phyloP scores from a whole-genome alignment of 2,329 filamentous ascomycete genomes.

The Fusarium newnesense region DNA sequence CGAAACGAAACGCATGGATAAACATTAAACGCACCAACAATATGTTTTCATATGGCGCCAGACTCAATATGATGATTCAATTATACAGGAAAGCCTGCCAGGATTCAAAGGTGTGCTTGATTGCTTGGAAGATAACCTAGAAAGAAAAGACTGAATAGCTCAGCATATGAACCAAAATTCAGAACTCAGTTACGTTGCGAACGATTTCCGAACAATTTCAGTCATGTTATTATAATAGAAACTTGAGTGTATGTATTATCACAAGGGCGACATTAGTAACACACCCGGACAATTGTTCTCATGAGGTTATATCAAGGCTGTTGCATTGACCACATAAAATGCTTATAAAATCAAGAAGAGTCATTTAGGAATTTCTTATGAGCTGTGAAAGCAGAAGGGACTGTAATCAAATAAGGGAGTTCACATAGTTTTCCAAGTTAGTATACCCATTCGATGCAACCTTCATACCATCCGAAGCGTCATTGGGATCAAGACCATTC shows the following conservation, averaged over 20 bases:
- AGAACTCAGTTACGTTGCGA: neutral
- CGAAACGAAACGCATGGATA: slow-evolving; percentile 2
- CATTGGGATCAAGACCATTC: slow-evolving; percentile 53
- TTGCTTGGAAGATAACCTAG: neutral
- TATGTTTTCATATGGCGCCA: neutral
- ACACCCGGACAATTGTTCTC: no score
- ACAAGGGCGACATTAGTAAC: no score
- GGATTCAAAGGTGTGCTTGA: neutral
- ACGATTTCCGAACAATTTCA: no score
- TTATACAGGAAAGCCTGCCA: neutral
- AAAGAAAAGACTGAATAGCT: neutral
- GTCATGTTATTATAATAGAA: neutral
- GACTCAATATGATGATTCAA: neutral
- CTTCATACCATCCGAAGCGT: slow-evolving; percentile 54
- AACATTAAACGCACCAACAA: slow-evolving; percentile 20
- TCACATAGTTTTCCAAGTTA: slow-evolving; percentile 62
- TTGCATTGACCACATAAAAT: neutral
- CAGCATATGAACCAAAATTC: neutral
- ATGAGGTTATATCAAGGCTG: no score
- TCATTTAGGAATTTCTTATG: neutral
- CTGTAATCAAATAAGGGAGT: slow-evolving; percentile 52
- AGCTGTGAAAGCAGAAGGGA: neutral
- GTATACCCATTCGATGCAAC: slow-evolving; percentile 55
- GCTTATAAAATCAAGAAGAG: neutral
- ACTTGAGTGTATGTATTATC: neutral